A percentile compares a stretch with the other conserved stretches of the same genome.
phyloP scores from a whole-genome alignment of 2,329 filamentous ascomycete genomes.

The Pseudopyricularia cyperi region DNA sequence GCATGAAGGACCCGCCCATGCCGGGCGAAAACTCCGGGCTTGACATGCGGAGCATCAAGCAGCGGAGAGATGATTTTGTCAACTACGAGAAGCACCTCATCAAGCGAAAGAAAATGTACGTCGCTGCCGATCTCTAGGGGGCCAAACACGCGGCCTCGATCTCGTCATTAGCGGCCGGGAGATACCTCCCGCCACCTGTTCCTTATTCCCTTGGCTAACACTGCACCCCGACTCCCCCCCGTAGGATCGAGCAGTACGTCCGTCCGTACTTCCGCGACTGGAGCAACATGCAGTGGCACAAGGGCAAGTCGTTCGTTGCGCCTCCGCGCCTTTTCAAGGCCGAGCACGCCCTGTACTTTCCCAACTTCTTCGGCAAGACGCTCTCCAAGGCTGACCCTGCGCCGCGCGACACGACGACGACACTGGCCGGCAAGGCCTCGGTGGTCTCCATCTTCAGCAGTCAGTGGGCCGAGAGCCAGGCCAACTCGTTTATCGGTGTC shows the following conservation, averaged over 20 bases:
- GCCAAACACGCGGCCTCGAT: no score
- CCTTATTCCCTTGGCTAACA: slow-evolving; percentile 1
- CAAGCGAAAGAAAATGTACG: slow-evolving; percentile 62
- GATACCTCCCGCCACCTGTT: no score
- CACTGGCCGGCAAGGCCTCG: slow-evolving; percentile 60
- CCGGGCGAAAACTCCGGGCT: slow-evolving; percentile 72
- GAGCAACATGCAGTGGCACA: slow-evolving; percentile 67
- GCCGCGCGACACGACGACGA: slow-evolving; percentile 56
- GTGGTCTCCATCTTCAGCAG: slow-evolving; percentile 74
- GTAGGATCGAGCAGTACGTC: slow-evolving; percentile 59
- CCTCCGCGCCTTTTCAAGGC: slow-evolving; percentile 74
- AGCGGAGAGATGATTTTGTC: slow-evolving; percentile 69
- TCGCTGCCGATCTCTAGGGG: not conserved
- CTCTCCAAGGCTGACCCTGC: slow-evolving; percentile 42
- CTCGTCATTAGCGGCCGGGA: no score
- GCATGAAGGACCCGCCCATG: slow-evolving; percentile 59
- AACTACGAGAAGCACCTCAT: slow-evolving; percentile 75
- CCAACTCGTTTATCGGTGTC: slow-evolving; percentile 53
- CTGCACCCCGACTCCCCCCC: not conserved
- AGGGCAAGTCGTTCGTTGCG: slow-evolving; percentile 85
- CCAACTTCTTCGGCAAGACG: slow-evolving; percentile 75
- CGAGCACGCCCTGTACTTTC: slow-evolving; percentile 80
- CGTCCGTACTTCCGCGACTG: slow-evolving; percentile 96
- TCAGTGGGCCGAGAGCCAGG: slow-evolving; percentile 76
- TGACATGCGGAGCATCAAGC: slow-evolving; percentile 50